Base-by-base conservation (phyloP, 2,329 filamentous ascomycete genomes). In the Teratosphaeria viscida region DNA sequence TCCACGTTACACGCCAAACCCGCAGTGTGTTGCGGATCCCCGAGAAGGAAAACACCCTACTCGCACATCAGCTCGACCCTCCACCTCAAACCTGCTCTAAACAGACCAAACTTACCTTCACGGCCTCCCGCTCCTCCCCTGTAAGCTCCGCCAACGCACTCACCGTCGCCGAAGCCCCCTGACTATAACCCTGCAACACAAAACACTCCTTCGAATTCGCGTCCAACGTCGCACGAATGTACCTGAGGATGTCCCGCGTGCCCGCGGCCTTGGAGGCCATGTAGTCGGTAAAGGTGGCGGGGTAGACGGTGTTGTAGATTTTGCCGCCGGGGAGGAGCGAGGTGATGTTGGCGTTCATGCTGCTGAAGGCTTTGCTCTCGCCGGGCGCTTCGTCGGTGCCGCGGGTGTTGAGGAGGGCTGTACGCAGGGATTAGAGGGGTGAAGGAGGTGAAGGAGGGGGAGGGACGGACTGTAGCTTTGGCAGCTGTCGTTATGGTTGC, bases 121-220 rank as follows among this genome's bases (percentile, higher is more conserved):
- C 71, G 6, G 73, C 73, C 39, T 69, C 61, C 63, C 73, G 71
- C 14, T 58, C 61, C 0, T 65, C 65, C 23, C 72, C 72, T 1
- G 71, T 74, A 4, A 75, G 57, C 19, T 66, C 57, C 2, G 68
- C 39, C 59, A 75, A 57, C 8, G 72, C 73, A 49, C 72, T 68
- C 5, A 71, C 68, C 0, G 73, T 74, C 0, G 72, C 73, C 7
- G 70, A 67, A 1, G 73, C 73, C 23, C 71, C 73, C 60, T 74
- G 73, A 2, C 68, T 71, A 64, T 74, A 74, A 19, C 73, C 73
- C 57, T 74, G 67, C 1, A 75, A 66, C 55, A 74, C 69, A 60
- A 74, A 73, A 61, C 72, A 75, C 55, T 68, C 66, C 37, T 66
- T 64, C 1, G 72, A 67, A 47, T 63, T 65, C 0, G 63, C 55